Evolutionary conservation across 768 basidiomycete genomes (phyloP).

Genomic region (Agaricus blazei): DNA sequence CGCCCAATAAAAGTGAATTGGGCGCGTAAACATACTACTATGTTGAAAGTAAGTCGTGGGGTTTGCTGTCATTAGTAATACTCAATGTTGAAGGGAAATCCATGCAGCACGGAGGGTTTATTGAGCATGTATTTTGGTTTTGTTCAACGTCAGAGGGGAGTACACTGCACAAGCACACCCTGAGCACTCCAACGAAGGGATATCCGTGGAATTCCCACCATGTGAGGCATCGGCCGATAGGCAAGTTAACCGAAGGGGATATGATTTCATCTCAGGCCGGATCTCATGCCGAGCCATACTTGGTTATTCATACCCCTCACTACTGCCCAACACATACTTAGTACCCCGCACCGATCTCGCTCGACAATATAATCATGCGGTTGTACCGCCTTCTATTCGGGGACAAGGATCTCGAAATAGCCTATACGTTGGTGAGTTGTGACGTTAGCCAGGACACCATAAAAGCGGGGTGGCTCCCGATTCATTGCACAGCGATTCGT

Average conservation of each 20-base stretch:
- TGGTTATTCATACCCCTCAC: neutral
- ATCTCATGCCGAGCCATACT: constrained; percentile 2
- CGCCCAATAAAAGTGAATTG: too few species aligned
- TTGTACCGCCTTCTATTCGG: constrained; percentile 16
- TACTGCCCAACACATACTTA: neutral
- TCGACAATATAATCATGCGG: constrained; percentile 17
- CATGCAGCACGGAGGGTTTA: too few species aligned
- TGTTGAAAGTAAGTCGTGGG: too few species aligned
- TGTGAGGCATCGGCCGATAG: constrained; percentile 7
- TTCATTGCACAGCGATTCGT: neutral
- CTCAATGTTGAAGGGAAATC: too few species aligned
- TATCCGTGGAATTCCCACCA: constrained; percentile 4
- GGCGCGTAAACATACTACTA: too few species aligned
- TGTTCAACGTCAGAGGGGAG: neutral
- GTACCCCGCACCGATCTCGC: constrained; percentile 10
- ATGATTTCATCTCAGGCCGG: neutral
- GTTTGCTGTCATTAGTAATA: too few species aligned
- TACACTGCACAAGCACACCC: neutral
- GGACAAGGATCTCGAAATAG: constrained; percentile 13
- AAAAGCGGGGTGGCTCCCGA: neutral
- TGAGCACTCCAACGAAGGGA: neutral
- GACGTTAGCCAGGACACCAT: constrained; percentile 13
- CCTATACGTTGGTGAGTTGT: constrained; percentile 24
- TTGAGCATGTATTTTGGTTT: too few species aligned
- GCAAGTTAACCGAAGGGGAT: constrained; percentile 1